These are phyloP conservation scores for Detonula confervacea DNA, from an alignment of 352 stramenopile genomes.

Conservation along the genomic window DNA sequence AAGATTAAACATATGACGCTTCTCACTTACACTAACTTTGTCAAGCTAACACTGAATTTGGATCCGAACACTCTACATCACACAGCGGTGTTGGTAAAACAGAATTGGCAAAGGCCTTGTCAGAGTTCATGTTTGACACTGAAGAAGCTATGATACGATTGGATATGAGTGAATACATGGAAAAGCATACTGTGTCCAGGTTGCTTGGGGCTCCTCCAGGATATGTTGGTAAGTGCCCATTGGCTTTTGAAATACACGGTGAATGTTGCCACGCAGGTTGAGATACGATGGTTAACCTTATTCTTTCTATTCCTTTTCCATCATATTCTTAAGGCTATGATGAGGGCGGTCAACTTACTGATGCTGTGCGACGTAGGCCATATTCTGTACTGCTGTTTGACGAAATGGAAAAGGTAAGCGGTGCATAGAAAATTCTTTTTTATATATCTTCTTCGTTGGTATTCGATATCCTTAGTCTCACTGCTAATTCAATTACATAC, in stretches of 20 bases:
- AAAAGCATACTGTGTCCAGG: conserved; percentile 92
- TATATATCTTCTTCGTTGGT: too few relatives aligned
- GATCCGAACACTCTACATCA: too few relatives aligned
- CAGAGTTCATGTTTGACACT: conserved; percentile 94
- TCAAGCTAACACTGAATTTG: too few relatives aligned
- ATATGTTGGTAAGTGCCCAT: conserved; percentile 68
- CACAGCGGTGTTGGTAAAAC: conserved; percentile 91
- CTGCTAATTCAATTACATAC: not conserved
- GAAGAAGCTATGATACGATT: conserved; percentile 93
- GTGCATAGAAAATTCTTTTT: too few relatives aligned
- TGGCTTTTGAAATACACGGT: too few relatives aligned
- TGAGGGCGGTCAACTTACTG: conserved; percentile 94
- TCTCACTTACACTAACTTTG: too few relatives aligned
- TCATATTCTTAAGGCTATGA: conserved; percentile 84
- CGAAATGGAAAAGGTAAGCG: conserved; percentile 97
- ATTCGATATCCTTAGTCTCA: too few relatives aligned
- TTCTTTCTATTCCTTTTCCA: too few relatives aligned
- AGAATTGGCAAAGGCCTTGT: conserved; percentile 94
- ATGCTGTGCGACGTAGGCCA: conserved; percentile 92
- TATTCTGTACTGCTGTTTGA: conserved; percentile 97
- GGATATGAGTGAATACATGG: conserved; percentile 96
- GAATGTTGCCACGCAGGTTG: too few relatives aligned
- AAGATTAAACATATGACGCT: too few relatives aligned
- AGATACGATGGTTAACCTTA: too few relatives aligned
- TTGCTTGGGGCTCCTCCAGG: conserved; percentile 90